Evolutionary conservation across 768 basidiomycete species (phyloP).

Genomic region (Antrodiella citrinella): DNA sequence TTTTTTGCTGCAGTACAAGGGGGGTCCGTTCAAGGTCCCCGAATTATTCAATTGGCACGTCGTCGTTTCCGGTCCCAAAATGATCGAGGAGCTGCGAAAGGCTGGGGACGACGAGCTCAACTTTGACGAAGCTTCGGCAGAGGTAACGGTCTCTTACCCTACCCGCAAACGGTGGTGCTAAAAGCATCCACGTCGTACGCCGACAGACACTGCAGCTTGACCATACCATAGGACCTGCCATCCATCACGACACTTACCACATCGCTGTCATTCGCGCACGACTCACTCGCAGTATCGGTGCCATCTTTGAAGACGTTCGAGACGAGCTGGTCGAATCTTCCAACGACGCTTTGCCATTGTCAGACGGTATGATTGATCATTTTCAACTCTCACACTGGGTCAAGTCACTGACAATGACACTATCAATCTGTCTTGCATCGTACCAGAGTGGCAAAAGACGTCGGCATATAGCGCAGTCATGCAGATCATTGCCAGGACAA

Average conservation of each 20-base stretch:
- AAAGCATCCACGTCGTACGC: constrained; percentile 1
- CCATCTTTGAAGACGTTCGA: constrained; percentile 15
- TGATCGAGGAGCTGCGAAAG: constrained; percentile 33
- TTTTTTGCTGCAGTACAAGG: constrained; percentile 17
- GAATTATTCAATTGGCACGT: constrained; percentile 30
- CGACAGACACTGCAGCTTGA: not conserved
- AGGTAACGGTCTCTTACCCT: constrained; percentile 35
- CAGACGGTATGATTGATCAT: constrained; percentile 13
- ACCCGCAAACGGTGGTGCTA: constrained; percentile 12
- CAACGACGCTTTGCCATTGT: constrained; percentile 23
- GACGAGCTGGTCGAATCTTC: constrained; percentile 19
- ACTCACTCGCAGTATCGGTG: constrained; percentile 19
- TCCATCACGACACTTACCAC: constrained; percentile 13
- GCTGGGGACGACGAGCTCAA: constrained; percentile 32
- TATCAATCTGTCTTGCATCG: too few species aligned
- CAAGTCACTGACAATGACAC: too few species aligned
- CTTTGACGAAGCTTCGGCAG: constrained; percentile 19
- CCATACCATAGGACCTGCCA: not conserved
- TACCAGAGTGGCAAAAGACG: constrained; percentile 20
- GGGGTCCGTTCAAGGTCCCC: constrained; percentile 25
- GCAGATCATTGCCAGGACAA: constrained; percentile 20
- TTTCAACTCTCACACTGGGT: too few species aligned
- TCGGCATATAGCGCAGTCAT: constrained; percentile 13
- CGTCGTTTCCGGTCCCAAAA: constrained; percentile 22
- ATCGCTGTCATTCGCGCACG: constrained; percentile 16